phyloP scores from a whole-genome alignment of 208 protist species.

The Trypanosoma mega region DNA sequence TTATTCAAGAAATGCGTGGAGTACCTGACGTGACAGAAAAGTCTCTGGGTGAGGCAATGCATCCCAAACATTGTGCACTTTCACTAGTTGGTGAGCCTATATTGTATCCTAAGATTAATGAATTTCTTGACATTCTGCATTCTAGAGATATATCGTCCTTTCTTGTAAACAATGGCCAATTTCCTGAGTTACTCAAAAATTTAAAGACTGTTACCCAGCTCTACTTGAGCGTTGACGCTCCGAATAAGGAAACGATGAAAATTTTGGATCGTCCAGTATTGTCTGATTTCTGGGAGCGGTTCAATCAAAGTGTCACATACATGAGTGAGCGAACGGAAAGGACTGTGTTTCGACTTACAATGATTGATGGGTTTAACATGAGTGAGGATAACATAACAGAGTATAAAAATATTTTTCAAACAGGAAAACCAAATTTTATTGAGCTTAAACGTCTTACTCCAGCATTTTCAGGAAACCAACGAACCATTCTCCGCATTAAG shows the following conservation, averaged over 20 bases:
- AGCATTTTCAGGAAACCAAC: constrained; percentile 80
- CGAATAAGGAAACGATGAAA: constrained; percentile 90
- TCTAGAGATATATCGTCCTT: constrained; percentile 86
- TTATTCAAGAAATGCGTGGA: constrained; percentile 81
- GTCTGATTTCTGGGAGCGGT: constrained; percentile 94
- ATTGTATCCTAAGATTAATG: constrained; percentile 95
- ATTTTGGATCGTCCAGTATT: constrained; percentile 91
- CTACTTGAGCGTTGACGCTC: constrained; percentile 93
- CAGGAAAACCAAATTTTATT: constrained; percentile 90
- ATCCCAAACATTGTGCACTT: constrained; percentile 92
- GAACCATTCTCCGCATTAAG: constrained; percentile 86
- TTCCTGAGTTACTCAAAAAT: constrained; percentile 70
- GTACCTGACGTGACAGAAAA: constrained; percentile 91
- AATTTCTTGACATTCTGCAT: constrained; percentile 85
- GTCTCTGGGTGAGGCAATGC: constrained; percentile 76
- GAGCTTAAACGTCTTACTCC: constrained; percentile 95
- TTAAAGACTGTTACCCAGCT: constrained; percentile 91
- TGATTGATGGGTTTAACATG: constrained; percentile 96
- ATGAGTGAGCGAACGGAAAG: constrained; percentile 88
- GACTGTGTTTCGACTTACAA: constrained; percentile 96
- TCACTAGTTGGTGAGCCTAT: constrained; percentile 96
- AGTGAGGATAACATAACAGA: constrained; percentile 70
- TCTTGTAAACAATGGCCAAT: constrained; percentile 94
- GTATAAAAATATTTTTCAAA: constrained; percentile 90
- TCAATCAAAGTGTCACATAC: constrained; percentile 88